phyloP scores from a whole-genome alignment of 495 filamentous ascomycete genomes.

The Melanomma pulvis-pyrius region DNA sequence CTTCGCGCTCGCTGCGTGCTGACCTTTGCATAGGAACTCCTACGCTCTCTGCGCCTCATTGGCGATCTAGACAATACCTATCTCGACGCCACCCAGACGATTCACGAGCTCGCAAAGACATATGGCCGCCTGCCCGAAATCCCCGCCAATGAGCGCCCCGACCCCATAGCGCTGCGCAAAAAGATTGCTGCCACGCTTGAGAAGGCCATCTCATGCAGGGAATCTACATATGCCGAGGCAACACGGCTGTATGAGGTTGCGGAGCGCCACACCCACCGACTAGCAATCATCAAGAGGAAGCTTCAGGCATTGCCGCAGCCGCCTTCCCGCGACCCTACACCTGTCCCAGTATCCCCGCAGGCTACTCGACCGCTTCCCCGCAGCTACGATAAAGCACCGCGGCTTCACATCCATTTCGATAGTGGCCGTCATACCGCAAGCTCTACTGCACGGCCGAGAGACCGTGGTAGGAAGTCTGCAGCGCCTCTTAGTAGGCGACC shows the following conservation, averaged over 20 bases:
- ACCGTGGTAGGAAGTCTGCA: conserved; percentile 33
- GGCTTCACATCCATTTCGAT: conserved; percentile 41
- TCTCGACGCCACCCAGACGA: conserved; percentile 60
- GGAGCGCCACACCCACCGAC: conserved; percentile 74
- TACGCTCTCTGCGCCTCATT: conserved; percentile 86
- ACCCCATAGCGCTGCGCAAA: conserved; percentile 65
- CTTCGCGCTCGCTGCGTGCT: neutral
- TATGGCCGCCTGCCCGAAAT: conserved; percentile 73
- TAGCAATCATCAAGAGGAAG: conserved; percentile 77
- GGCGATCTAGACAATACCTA: conserved; percentile 78
- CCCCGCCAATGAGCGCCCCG: conserved; percentile 56
- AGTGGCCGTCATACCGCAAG: conserved; percentile 48
- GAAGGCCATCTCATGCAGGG: conserved; percentile 72
- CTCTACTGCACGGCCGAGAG: conserved; percentile 36
- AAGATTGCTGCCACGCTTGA: conserved; percentile 75
- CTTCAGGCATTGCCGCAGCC: conserved; percentile 76
- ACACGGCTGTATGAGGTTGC: conserved; percentile 76
- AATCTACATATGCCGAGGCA: conserved; percentile 81
- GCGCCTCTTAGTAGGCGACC: conserved; percentile 26
- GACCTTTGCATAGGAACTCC: conserved; percentile 66
- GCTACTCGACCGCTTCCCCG: conserved; percentile 46
- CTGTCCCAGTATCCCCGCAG: conserved; percentile 54
- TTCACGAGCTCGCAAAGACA: conserved; percentile 71
- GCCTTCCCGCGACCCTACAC: conserved; percentile 68
- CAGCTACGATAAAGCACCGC: conserved; percentile 44